These are phyloP conservation scores for Cystobasidium tubakii DNA, from an alignment of 768 basidiomycete genomes.

Conservation along the genomic window DNA sequence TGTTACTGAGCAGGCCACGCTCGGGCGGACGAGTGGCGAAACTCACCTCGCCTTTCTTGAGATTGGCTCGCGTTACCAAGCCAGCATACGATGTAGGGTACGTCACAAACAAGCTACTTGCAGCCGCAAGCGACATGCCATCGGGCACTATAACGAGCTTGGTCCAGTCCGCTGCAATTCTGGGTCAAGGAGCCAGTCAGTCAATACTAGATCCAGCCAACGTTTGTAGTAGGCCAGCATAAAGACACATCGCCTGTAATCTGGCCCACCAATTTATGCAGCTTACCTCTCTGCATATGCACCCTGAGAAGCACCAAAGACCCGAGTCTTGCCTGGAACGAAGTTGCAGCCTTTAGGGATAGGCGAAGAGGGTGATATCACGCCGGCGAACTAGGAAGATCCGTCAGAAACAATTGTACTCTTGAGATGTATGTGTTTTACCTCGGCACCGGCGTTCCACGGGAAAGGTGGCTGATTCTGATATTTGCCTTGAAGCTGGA, in stretches of 20 bases:
- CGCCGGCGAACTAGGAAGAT: constrained; percentile 67
- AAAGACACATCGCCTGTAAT: background rate
- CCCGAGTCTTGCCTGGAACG: constrained; percentile 68
- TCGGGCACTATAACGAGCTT: constrained; percentile 64
- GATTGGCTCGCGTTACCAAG: constrained; percentile 71
- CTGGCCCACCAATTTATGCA: background rate
- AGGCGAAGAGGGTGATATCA: constrained; percentile 62
- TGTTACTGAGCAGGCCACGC: background rate
- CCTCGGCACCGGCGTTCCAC: constrained; percentile 67
- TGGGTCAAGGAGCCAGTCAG: constrained; percentile 42
- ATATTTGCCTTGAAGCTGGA: constrained; percentile 61
- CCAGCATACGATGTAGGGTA: constrained; percentile 90
- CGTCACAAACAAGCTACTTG: constrained; percentile 77
- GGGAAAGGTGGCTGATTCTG: constrained; percentile 75
- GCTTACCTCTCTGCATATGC: constrained; percentile 62
- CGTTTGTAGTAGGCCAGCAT: background rate
- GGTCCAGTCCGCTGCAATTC: constrained; percentile 57
- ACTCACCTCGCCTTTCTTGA: constrained; percentile 61
- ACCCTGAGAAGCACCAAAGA: constrained; percentile 78
- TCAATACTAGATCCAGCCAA: too few relatives aligned
- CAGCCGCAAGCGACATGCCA: constrained; percentile 72
- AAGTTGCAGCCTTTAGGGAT: constrained; percentile 73
- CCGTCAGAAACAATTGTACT: background rate
- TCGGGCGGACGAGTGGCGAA: too few relatives aligned
- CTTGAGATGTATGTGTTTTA: background rate